Base-by-base conservation (phyloP, 495 filamentous ascomycete genomes). In the Melanomma pulvis-pyrius region DNA sequence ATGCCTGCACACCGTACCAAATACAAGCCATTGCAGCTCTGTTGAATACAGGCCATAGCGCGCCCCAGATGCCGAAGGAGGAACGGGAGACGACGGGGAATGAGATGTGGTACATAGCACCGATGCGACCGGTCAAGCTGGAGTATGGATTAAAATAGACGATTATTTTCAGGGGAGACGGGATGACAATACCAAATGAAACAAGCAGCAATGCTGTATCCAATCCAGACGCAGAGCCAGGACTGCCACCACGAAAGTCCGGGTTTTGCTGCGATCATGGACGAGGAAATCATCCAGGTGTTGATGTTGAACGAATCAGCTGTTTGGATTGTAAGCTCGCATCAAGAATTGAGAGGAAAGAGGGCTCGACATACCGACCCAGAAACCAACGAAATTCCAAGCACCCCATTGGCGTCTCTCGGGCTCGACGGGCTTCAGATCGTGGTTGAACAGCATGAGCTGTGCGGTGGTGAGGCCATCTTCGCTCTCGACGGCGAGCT, bases 281-380 rank as follows among this genome's bases (percentile, higher is more conserved):
- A 88, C 13, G 90, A 93, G 0, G 88, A 86, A 65, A 97, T 96
- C 93, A 97, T 97, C 93, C 93, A 97, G 17, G 93, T 97, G 76
- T 97, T 97, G 76, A 97, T 96, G 76, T 97, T 97, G 77, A 96
- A 92, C 6, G 90, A 93, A 78, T 97, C 93, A 32, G 93, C 91
- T 67, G 39, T 34, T 11, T 17, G 39, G 17, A 17, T 36, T 32
- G 25, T 62, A 12, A 61, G 48, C 44, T 29, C 28, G 11, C n/a
- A 9, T 19, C 1, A 46, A 25, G 21, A 15, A 19, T 2, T 11
- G 13, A 49, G n/a, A 29, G 5, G 24, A 29, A 28, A 30, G 30
- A 29, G 21, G 32, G 24, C 4, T 63, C 12, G 5, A 61, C 62
- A 51, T 60, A 69, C 70, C 62, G 50, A 74, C 61, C 72, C 72